Percentiles rank a stretch among this genome's conserved stretches.
Conservation (phyloP, 2,329 filamentous ascomycete species). For the Pezizomycotina sp. region DNA sequence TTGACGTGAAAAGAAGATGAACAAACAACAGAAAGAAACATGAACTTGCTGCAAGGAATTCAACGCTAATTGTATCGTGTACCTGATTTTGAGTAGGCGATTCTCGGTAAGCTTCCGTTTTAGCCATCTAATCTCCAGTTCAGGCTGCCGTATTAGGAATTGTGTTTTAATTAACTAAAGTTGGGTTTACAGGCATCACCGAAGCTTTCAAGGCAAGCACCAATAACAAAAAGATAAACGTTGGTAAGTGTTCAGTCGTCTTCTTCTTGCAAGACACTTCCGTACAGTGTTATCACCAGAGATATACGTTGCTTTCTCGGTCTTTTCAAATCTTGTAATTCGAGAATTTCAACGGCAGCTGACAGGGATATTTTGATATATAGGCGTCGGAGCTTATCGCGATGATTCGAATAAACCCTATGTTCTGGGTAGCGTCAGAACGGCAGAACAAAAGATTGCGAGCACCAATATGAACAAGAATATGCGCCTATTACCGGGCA, state of each 20-base stretch:
- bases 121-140: neutral
- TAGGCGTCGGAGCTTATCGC: slow-evolving; percentile 77
- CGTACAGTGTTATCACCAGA: neutral
- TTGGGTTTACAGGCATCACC: slow-evolving; percentile 12
- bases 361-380: slow-evolving; percentile 2
- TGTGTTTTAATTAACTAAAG: slow-evolving; percentile 5
- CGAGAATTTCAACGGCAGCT: neutral
- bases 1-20: slow-evolving; percentile 24
- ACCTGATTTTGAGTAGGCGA: slow-evolving; percentile 26
- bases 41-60: too few relatives aligned
- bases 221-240: slow-evolving; percentile 67
- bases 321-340: slow-evolving; percentile 7
- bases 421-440: slow-evolving; percentile 64
- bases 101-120: slow-evolving; percentile 30
- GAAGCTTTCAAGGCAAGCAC: slow-evolving; percentile 66
- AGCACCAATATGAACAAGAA: slow-evolving; percentile 89
- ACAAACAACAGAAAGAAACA: slow-evolving; percentile 18
- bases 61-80: slow-evolving; percentile 7
- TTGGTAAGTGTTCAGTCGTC: slow-evolving; percentile 42
- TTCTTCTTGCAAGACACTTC: neutral
- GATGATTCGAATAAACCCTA: slow-evolving; percentile 93
- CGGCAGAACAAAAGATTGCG: slow-evolving; percentile 76
- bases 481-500: slow-evolving; percentile 93
- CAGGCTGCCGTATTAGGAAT: neutral
- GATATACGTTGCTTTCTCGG: slow-evolving; percentile 3